phyloP scores from a whole-genome alignment of 192 early-diverging fungal species.

The Backusella liffmaniae region DNA sequence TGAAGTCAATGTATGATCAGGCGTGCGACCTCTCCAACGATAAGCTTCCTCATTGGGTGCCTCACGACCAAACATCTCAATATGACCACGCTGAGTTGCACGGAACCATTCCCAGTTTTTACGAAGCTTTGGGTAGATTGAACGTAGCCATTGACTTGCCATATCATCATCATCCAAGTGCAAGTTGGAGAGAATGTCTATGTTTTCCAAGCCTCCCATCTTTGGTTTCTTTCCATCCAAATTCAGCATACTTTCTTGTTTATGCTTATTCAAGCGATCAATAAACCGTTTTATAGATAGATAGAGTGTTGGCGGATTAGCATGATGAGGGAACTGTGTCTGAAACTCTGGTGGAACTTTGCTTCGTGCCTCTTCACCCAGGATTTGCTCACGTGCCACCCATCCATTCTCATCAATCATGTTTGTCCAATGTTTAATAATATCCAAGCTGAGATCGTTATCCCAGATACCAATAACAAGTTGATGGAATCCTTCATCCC shows the following conservation, averaged over 20 bases:
- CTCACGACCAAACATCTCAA: constrained; percentile 45
- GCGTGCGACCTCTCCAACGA: constrained; percentile 87
- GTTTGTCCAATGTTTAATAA: constrained; percentile 75
- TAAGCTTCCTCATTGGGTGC: constrained; percentile 61
- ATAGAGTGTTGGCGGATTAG: constrained; percentile 88
- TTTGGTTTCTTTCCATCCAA: constrained; percentile 1
- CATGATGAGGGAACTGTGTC: constrained; percentile 87
- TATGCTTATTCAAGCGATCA: constrained; percentile 45
- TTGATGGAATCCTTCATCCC: constrained; percentile 95
- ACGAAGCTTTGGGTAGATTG: constrained; percentile 63
- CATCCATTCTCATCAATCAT: constrained; percentile 84
- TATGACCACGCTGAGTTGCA: constrained; percentile 71
- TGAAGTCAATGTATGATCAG: constrained; percentile 82
- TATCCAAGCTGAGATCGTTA: constrained; percentile 80
- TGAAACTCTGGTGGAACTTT: constrained; percentile 90
- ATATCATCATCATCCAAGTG: constrained; percentile 46
- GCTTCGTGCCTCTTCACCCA: constrained; percentile 89
- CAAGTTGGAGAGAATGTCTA: constrained; percentile 24
- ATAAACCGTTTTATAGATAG: constrained; percentile 66
- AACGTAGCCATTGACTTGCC: constrained; percentile 40
- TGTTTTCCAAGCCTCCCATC: constrained; percentile 25
- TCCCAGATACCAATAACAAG: constrained; percentile 85
- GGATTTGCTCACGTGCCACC: constrained; percentile 92
- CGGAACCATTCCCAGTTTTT: constrained; percentile 80
- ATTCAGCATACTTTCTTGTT: background rate